phyloP scores from a whole-genome alignment of 768 basidiomycete species.

The Pleurotus djamor region DNA sequence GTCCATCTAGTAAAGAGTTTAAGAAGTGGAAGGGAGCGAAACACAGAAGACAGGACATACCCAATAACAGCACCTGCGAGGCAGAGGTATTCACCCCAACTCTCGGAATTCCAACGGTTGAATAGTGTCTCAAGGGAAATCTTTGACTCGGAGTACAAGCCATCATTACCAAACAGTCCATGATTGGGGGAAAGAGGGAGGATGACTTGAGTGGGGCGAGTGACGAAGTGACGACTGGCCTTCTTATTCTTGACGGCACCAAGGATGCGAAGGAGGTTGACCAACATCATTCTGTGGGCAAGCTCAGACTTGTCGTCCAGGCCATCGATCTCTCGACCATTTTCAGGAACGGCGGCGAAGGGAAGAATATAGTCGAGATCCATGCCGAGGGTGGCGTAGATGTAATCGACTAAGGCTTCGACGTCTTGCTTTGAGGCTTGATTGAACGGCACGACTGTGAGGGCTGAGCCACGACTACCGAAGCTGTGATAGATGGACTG shows the following conservation, averaged over 20 bases:
- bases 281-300: slow-evolving; percentile 98
- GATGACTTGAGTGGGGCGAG: slow-evolving; percentile 97
- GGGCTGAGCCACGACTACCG: slow-evolving; percentile 93
- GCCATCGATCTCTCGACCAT: slow-evolving; percentile 97
- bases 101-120: slow-evolving; percentile 97
- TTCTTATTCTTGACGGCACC: slow-evolving; percentile 99
- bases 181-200: slow-evolving; percentile 98
- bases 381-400: slow-evolving; percentile 92
- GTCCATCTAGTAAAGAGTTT: slow-evolving; percentile 69
- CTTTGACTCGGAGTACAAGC: slow-evolving; percentile 97
- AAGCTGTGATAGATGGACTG: slow-evolving; percentile 96
- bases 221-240: slow-evolving; percentile 93
- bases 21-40: neutral
- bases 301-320: slow-evolving; percentile 97
- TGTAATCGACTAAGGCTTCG: slow-evolving; percentile 97
- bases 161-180: slow-evolving; percentile 96
- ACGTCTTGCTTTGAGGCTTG: slow-evolving; percentile 99
- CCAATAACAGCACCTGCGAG: slow-evolving; percentile 98
- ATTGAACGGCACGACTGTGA: slow-evolving; percentile 99
- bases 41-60: slow-evolving; percentile 38
- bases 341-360: slow-evolving; percentile 98
- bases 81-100: slow-evolving; percentile 99
- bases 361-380: slow-evolving; percentile 99
- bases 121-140: slow-evolving; percentile 97
- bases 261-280: slow-evolving; percentile 92